These are phyloP conservation scores for Colletotrichum eremochloae DNA, from an alignment of 2,329 filamentous ascomycete species.

Conservation along the genomic window DNA sequence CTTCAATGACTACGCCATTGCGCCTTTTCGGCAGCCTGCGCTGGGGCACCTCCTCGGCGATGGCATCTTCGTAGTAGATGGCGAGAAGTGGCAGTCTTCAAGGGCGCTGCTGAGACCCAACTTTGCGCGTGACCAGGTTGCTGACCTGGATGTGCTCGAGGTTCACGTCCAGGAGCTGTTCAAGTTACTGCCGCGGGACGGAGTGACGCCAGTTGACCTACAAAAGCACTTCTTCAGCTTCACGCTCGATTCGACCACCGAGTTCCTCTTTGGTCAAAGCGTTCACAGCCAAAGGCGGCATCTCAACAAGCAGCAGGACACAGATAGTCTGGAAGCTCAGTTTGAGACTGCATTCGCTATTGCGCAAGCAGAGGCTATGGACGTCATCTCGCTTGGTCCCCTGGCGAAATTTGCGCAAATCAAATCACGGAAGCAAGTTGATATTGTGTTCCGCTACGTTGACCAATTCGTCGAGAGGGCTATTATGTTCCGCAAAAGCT, in stretches of 20 bases:
- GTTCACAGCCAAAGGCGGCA: background rate
- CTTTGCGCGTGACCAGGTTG: background rate
- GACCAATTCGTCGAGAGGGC: background rate
- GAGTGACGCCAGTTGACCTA: background rate
- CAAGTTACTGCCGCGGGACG: background rate
- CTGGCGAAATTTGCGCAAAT: background rate
- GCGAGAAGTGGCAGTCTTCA: background rate
- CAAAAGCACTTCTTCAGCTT: background rate
- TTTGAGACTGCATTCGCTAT: background rate
- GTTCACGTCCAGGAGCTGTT: background rate
- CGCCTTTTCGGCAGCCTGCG: background rate
- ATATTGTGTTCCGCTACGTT: background rate
- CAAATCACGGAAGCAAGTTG: background rate
- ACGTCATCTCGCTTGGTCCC: background rate
- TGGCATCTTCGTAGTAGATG: background rate
- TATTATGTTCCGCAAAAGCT: background rate
- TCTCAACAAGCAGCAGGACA: background rate
- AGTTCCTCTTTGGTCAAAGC: background rate
- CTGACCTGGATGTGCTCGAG: background rate
- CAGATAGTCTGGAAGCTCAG: background rate
- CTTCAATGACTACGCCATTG: background rate
- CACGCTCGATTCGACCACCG: background rate
- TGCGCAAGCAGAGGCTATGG: background rate
- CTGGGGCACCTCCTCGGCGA: background rate
- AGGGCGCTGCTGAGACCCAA: background rate